A percentile compares a stretch with the other conserved stretches of the same genome.
phyloP scores from a whole-genome alignment of 1,139 yeast genomes.

The Zygosaccharomyces sapae region DNA sequence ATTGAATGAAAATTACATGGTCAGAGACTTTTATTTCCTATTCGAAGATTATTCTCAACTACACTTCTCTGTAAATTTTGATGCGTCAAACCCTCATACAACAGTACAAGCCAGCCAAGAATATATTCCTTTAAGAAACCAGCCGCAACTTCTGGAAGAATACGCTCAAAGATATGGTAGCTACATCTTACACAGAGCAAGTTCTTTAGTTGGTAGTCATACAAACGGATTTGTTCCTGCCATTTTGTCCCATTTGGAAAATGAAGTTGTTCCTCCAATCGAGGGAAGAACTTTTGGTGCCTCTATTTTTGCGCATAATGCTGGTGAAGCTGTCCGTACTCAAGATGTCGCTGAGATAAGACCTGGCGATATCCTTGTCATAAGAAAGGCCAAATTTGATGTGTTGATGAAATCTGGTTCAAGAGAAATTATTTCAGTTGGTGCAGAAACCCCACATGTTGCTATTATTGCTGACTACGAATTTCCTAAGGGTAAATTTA shows the following conservation, averaged over 20 bases:
- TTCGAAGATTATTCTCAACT: conserved; percentile 72
- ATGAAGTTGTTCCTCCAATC: conserved; percentile 51
- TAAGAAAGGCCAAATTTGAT: conserved; percentile 69
- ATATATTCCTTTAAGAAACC: conserved; percentile 15
- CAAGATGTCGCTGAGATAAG: conserved; percentile 39
- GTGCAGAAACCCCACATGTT: conserved; percentile 44
- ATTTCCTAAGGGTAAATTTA: conserved; percentile 65
- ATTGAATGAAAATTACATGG: conserved; percentile 47
- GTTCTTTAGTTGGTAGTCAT: conserved; percentile 41
- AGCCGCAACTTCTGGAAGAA: conserved; percentile 41
- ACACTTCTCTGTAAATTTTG: conserved; percentile 50
- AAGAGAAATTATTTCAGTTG: conserved; percentile 46
- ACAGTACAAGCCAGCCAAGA: conserved; percentile 42
- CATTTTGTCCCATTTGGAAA: conserved; percentile 31
- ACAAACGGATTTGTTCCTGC: conserved; percentile 34
- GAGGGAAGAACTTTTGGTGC: conserved; percentile 72
- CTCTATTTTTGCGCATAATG: conserved; percentile 54
- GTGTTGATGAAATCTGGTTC: conserved; percentile 59
- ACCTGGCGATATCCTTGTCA: conserved; percentile 80
- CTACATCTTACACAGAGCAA: conserved; percentile 43
- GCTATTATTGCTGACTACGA: conserved; percentile 69
- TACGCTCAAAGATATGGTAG: conserved; percentile 48
- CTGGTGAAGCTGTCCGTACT: conserved; percentile 56
- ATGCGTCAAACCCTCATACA: conserved; percentile 51
- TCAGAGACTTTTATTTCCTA: conserved; percentile 67